phyloP scores from a whole-genome alignment of 768 basidiomycete species.

The Asterophora parasitica region DNA sequence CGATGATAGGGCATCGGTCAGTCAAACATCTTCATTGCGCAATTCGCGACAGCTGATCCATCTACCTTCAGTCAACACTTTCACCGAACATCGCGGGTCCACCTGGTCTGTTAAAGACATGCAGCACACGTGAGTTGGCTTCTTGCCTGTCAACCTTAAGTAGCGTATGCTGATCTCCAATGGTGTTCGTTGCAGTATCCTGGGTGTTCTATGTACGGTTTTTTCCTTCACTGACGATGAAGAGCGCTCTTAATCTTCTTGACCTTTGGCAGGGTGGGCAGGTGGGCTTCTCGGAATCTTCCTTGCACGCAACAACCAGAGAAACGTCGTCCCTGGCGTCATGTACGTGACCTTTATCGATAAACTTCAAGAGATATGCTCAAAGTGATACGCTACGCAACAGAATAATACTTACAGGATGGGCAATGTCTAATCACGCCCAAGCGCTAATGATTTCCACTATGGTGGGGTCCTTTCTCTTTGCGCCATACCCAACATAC shows the following conservation, averaged over 20 bases:
- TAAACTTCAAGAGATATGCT: not conserved
- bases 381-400: not conserved
- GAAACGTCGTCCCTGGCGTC: constrained; percentile 74
- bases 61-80: constrained; percentile 67
- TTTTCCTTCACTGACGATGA: not conserved
- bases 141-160: not conserved
- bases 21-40: constrained; percentile 14
- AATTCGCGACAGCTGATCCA: not conserved
- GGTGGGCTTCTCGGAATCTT: constrained; percentile 88
- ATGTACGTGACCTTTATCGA: constrained; percentile 47
- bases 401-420: constrained; percentile 87
- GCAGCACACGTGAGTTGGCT: constrained; percentile 76
- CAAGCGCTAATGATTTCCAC: constrained; percentile 85
- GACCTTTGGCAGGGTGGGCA: constrained; percentile 67
- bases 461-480: constrained; percentile 39
- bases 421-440: constrained; percentile 88
- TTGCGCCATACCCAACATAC: not conserved
- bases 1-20: constrained; percentile 50
- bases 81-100: constrained; percentile 83
- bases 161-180: constrained; percentile 5
- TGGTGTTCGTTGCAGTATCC: constrained; percentile 38
- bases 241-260: constrained; percentile 5
- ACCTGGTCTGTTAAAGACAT: constrained; percentile 89
- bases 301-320: constrained; percentile 75
- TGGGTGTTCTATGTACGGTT: constrained; percentile 66